phyloP scores from a whole-genome alignment of 441 rosid species.

The Syzygium syzygioides region DNA sequence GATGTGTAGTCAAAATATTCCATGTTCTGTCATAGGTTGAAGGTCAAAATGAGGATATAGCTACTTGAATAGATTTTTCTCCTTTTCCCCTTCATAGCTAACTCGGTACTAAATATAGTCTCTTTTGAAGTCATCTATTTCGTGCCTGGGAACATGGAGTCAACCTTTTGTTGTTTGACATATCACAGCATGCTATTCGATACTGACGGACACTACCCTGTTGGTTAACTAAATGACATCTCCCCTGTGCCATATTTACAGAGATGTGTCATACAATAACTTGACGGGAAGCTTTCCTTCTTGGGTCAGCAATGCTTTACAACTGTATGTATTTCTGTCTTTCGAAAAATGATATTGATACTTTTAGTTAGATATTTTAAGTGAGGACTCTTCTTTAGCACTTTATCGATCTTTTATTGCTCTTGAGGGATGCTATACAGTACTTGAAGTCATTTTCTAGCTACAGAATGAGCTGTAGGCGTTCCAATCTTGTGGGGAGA shows the following conservation, averaged over 20 bases:
- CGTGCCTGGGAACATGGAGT: background rate
- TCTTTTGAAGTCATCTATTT: background rate
- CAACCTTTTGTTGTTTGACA: background rate
- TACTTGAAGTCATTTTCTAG: too few species aligned
- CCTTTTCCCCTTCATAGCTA: background rate
- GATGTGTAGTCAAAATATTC: background rate
- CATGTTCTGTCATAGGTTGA: background rate
- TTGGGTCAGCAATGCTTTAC: background rate
- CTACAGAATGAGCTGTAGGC: background rate
- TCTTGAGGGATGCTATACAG: too few species aligned
- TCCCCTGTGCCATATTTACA: background rate
- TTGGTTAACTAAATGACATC: background rate
- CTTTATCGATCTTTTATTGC: too few species aligned
- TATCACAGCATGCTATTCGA: background rate
- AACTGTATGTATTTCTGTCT: too few species aligned
- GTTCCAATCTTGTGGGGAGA: background rate
- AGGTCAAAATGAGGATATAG: background rate
- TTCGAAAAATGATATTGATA: too few species aligned
- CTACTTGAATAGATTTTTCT: background rate
- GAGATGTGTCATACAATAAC: background rate
- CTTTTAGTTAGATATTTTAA: too few species aligned
- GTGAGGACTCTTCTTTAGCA: too few species aligned
- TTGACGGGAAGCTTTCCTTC: slow-evolving; percentile 7
- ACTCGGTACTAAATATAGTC: background rate
- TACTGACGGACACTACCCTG: fast-evolving